Conservation (phyloP, 2,329 filamentous ascomycete genomes). For the Diaporthe sp. region DNA sequence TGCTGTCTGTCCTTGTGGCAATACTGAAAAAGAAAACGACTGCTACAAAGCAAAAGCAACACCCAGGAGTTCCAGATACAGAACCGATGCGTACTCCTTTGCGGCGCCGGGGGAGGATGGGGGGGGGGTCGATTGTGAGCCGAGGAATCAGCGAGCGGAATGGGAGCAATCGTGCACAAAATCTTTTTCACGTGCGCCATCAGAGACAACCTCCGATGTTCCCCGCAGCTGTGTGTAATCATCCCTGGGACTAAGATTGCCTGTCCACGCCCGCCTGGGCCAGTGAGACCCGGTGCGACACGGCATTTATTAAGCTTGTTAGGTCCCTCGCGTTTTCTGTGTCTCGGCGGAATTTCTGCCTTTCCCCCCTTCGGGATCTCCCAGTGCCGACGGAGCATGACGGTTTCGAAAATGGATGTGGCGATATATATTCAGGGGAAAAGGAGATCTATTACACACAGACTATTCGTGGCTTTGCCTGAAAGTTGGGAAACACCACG, state of each 20-base stretch:
- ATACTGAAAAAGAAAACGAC: neutral
- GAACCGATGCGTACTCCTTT: neutral
- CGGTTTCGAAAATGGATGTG: neutral
- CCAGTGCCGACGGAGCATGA: neutral
- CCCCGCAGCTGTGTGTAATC: conserved; percentile 31
- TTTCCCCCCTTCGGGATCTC: neutral
- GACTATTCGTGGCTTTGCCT: conserved; percentile 12
- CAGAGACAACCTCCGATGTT: conserved; percentile 25
- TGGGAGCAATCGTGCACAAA: conserved; percentile 11
- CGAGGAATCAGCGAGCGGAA: neutral
- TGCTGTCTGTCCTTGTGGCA: neutral
- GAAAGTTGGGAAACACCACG: neutral
- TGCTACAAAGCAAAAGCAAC: neutral
- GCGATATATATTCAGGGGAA: neutral
- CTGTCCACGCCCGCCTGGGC: neutral
- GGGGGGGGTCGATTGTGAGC: neutral
- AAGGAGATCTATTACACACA: neutral
- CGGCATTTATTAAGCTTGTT: conserved; percentile 32
- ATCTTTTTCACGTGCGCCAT: conserved; percentile 19
- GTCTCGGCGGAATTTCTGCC: conserved; percentile 23
- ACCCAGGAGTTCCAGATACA: neutral
- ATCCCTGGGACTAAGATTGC: neutral
- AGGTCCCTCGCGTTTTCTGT: conserved; percentile 12
- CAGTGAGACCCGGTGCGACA: conserved; percentile 21
- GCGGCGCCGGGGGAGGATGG: too few relatives aligned